Percentiles rank a stretch among this genome's conserved stretches.
Conservation (phyloP, 2,329 filamentous ascomycete genomes). For the Lachnellula subtilissima region DNA sequence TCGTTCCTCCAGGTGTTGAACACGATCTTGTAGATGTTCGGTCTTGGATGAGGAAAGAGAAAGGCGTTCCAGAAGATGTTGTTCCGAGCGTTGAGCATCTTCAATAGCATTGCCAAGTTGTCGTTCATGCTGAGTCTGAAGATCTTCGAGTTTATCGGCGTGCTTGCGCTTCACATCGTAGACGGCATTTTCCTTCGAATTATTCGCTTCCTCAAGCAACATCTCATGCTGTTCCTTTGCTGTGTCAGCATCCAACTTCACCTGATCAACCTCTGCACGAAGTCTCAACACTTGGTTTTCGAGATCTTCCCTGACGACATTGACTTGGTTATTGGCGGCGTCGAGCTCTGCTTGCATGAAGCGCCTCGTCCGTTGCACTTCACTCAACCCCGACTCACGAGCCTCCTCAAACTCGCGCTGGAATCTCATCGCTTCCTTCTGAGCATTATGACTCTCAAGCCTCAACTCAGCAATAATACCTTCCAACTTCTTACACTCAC, state of each 20-base stretch:
- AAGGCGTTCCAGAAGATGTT: constrained; percentile 75
- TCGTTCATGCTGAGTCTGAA: constrained; percentile 70
- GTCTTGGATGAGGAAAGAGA: constrained; percentile 79
- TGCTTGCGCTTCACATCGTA: constrained; percentile 52
- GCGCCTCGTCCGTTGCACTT: constrained; percentile 75
- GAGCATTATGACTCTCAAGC: constrained; percentile 60
- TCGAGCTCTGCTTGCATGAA: constrained; percentile 80
- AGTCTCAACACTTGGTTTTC: constrained; percentile 73
- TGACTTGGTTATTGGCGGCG: constrained; percentile 77
- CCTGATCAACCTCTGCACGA: constrained; percentile 70
- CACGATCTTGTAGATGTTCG: constrained; percentile 79
- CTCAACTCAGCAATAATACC: constrained; percentile 50
- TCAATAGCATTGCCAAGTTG: constrained; percentile 70
- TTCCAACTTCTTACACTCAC: constrained; percentile 58
- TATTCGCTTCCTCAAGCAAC: constrained; percentile 74
- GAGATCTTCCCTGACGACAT: constrained; percentile 73
- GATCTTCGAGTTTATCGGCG: constrained; percentile 66
- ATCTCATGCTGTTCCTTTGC: constrained; percentile 77
- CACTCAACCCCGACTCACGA: constrained; percentile 70
- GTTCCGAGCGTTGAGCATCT: constrained; percentile 75
- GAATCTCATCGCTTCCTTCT: constrained; percentile 42
- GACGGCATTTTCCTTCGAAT: constrained; percentile 56
- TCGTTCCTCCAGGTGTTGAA: constrained; percentile 82
- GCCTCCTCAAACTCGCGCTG: constrained; percentile 83
- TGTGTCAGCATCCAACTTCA: constrained; percentile 74